A percentile compares a stretch with the other conserved stretches of the same genome.
phyloP scores from a whole-genome alignment of 2,329 filamentous ascomycete genomes.

The Microdochium nivale region DNA sequence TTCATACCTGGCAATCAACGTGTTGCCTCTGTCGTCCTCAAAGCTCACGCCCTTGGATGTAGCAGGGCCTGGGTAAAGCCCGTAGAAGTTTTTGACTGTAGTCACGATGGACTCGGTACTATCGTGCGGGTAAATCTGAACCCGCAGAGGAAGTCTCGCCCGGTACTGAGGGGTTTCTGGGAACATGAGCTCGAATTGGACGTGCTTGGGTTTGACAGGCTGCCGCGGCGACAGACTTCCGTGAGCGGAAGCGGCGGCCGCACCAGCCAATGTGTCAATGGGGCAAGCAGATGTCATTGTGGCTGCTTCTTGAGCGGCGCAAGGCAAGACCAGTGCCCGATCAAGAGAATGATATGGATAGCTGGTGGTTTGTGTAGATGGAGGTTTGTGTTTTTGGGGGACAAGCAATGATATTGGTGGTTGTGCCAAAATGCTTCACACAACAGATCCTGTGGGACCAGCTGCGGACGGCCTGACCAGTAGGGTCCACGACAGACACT shows the following conservation, averaged over 20 bases:
- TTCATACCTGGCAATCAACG: constrained; percentile 90
- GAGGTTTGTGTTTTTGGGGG: no score
- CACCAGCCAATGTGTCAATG: constrained; percentile 22
- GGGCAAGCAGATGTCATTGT: constrained; percentile 41
- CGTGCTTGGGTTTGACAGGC: constrained; percentile 54
- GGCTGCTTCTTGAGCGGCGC: no score
- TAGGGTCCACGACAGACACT: no score
- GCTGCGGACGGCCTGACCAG: no score
- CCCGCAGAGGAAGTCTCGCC: constrained; percentile 73
- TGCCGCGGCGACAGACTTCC: constrained; percentile 39
- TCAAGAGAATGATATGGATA: constrained; percentile 2
- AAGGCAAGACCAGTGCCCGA: no score
- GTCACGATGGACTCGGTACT: constrained; percentile 96
- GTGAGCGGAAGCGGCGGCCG: constrained; percentile 26
- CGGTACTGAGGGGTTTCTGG: constrained; percentile 58
- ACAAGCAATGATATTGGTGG: no score
- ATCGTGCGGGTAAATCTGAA: constrained; percentile 91
- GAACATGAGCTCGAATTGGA: constrained; percentile 71
- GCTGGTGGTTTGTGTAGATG: no score
- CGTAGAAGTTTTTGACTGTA: constrained; percentile 98
- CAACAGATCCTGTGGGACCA: no score
- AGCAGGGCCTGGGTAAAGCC: constrained; percentile 69
- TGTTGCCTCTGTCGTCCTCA: constrained; percentile 82
- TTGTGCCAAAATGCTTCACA: no score
- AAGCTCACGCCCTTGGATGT: constrained; percentile 83